Evolutionary conservation across 805 yeast genomes (phyloP).

Genomic region (Spathaspora arborariae): DNA sequence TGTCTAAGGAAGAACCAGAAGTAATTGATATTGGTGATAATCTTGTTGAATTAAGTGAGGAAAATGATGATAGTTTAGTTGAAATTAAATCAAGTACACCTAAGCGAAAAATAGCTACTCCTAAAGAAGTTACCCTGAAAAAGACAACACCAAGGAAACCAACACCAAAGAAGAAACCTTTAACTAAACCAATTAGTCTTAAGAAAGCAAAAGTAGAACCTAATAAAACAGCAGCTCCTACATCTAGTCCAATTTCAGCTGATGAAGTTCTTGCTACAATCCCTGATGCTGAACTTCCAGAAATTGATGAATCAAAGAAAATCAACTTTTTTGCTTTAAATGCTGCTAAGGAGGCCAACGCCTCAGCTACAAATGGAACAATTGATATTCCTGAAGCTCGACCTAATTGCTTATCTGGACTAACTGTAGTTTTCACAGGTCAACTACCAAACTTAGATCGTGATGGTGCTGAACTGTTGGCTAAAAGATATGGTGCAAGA

Average conservation of each 20-base stretch:
- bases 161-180: conserved; percentile 1
- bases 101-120: conserved; percentile 6
- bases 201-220: conserved; percentile 7
- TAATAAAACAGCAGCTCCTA: too few relatives aligned
- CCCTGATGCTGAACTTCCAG: conserved; percentile 71
- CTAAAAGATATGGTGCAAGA: conserved; percentile 86
- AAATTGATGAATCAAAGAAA: conserved; percentile 48
- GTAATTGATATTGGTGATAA: conserved; percentile 22
- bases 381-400: conserved; percentile 73
- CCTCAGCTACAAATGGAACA: conserved; percentile 18
- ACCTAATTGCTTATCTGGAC: conserved; percentile 81
- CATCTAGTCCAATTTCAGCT: conserved; percentile 34
- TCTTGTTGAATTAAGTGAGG: conserved; percentile 20
- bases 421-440: conserved; percentile 93
- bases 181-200: too few relatives aligned
- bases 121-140: conserved; percentile 6
- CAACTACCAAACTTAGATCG: conserved; percentile 76
- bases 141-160: conserved; percentile 4
- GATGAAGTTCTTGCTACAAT: conserved; percentile 57
- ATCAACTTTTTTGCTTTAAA: conserved; percentile 49
- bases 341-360: conserved; percentile 17
- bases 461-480: conserved; percentile 67
- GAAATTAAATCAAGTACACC: conserved; percentile 7
- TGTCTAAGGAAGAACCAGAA: conserved; percentile 6
- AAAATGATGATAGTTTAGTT: conserved; percentile 24